Conservation (phyloP, 495 filamentous ascomycete species). For the Trichocladium antarcticum region DNA sequence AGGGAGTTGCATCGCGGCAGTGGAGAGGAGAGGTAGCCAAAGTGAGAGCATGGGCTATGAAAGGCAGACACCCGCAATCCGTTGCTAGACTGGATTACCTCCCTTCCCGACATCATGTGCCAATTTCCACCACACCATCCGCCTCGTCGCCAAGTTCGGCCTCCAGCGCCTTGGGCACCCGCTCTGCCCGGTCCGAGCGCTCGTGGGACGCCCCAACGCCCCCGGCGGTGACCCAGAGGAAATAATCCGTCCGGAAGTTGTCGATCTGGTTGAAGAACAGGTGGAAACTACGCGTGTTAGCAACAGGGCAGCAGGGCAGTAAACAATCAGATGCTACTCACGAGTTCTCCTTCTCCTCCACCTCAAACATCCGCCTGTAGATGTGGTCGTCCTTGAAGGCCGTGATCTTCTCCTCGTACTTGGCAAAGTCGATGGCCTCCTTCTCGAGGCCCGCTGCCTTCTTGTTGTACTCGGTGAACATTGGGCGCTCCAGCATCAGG, state of each 20-base stretch:
- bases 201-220: slow-evolving; percentile 47
- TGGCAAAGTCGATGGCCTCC: slow-evolving; percentile 63
- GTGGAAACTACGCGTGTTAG: slow-evolving; percentile 48
- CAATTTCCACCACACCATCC: slow-evolving; percentile 28
- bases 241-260: slow-evolving; percentile 57
- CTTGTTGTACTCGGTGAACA: slow-evolving; percentile 78
- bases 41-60: no score
- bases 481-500: slow-evolving; percentile 75
- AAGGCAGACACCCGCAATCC: no score
- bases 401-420: slow-evolving; percentile 62
- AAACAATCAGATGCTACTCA: slow-evolving; percentile 42
- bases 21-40: no score
- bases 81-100: no score
- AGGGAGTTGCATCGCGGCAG: no score
- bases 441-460: slow-evolving; percentile 41
- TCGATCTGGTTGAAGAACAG: slow-evolving; percentile 79
- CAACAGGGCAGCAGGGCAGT: neutral
- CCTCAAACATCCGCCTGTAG: slow-evolving; percentile 78
- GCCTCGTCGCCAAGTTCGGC: slow-evolving; percentile 31
- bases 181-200: slow-evolving; percentile 23
- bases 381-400: slow-evolving; percentile 91
- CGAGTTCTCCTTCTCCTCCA: slow-evolving; percentile 70
- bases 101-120: no score
- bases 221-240: slow-evolving; percentile 63
- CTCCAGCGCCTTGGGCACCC: slow-evolving; percentile 25